phyloP scores from a whole-genome alignment of 2,329 filamentous ascomycete species.

The Purpureocillium lavendulum region DNA sequence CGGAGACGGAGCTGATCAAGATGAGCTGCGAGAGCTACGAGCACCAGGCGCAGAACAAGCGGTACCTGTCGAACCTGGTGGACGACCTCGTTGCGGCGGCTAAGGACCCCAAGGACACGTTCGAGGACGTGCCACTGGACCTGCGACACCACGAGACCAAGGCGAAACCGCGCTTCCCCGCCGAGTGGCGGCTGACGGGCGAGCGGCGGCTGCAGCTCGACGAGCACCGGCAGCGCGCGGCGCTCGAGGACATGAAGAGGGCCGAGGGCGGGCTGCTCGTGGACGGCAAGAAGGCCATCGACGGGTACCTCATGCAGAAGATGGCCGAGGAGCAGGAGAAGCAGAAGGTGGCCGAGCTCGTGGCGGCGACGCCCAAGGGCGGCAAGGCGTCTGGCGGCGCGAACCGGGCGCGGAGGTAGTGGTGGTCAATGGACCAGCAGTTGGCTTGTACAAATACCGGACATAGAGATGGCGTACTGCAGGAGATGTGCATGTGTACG shows the following conservation, averaged over 20 bases:
- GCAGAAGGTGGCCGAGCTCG: constrained; percentile 22
- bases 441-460: not conserved
- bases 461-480: not conserved
- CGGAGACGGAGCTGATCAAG: constrained; percentile 68
- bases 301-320: constrained; percentile 24
- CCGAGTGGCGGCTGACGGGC: constrained; percentile 71
- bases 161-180: constrained; percentile 63
- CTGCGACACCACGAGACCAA: constrained; percentile 75
- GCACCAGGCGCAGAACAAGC: constrained; percentile 91
- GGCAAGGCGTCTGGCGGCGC: constrained; percentile 5
- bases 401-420: constrained; percentile 15
- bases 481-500: not conserved
- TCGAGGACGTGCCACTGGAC: constrained; percentile 84
- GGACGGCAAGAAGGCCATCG: constrained; percentile 44
- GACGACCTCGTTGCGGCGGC: constrained; percentile 66
- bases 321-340: constrained; percentile 23
- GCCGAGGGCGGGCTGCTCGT: constrained; percentile 47
- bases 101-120: constrained; percentile 70
- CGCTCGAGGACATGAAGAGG: constrained; percentile 46
- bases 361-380: constrained; percentile 14
- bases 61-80: constrained; percentile 77
- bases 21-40: constrained; percentile 88
- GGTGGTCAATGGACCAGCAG: not conserved
- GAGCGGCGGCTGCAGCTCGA: constrained; percentile 59
- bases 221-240: constrained; percentile 43